Percentiles rank a stretch among this genome's conserved stretches.
Conservation (phyloP, 441 rosid genomes). For the Theobroma grandiflorum region DNA sequence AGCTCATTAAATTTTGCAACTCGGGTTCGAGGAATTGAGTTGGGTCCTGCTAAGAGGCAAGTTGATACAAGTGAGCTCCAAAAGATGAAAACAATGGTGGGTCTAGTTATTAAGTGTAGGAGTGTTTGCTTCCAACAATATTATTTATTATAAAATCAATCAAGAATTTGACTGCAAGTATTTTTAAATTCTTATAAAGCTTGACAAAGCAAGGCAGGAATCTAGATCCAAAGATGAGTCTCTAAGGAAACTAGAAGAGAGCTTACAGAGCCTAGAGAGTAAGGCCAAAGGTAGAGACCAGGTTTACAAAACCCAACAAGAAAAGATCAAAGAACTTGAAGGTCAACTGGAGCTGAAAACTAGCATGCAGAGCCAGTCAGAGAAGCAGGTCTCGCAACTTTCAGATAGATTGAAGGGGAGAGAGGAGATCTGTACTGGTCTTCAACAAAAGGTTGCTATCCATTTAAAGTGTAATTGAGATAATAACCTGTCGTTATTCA, state of each 20-base stretch:
- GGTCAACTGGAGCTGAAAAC: slow-evolving; percentile 64
- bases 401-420: slow-evolving; percentile 71
- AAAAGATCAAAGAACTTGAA: slow-evolving; percentile 80
- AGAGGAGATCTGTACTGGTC: slow-evolving; percentile 69
- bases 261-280: slow-evolving; percentile 64
- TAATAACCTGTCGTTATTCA: slow-evolving; percentile 18
- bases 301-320: slow-evolving; percentile 62
- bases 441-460: slow-evolving; percentile 71
- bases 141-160: slow-evolving; percentile 2
- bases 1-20: slow-evolving; percentile 91
- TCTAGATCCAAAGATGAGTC: slow-evolving; percentile 76
- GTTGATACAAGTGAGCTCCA: slow-evolving; percentile 79
- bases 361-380: slow-evolving; percentile 57
- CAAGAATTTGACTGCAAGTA: slow-evolving; percentile 24
- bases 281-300: slow-evolving; percentile 73
- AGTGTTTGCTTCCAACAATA: not conserved
- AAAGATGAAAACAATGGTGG: slow-evolving; percentile 74
- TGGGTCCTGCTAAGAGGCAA: slow-evolving; percentile 84
- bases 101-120: slow-evolving; percentile 25
- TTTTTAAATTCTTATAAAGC: slow-evolving; percentile 43
- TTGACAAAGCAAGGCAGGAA: slow-evolving; percentile 85
- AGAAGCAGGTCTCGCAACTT: slow-evolving; percentile 70
- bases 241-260: slow-evolving; percentile 77
- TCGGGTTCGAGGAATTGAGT: slow-evolving; percentile 81
- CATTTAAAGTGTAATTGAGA: not conserved